Evolutionary conservation across 2,329 filamentous ascomycete species (phyloP).

Genomic region (Thermomyces lanuginosus): DNA sequence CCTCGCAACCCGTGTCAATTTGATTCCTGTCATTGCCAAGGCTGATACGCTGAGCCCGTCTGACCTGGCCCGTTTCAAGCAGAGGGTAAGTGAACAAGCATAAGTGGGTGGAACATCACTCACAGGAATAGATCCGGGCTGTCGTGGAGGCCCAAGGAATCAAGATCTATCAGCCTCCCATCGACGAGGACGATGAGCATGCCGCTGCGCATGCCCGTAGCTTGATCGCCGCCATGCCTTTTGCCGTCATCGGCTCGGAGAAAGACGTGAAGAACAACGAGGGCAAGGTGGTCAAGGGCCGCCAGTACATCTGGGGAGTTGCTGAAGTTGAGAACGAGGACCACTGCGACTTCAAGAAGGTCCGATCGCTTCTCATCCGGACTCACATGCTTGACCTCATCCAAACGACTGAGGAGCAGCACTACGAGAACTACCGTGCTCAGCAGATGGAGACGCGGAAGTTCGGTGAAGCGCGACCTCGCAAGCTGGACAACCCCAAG

Average conservation of each 20-base stretch:
- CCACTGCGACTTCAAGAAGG: constrained; percentile 99
- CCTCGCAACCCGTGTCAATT: constrained; percentile 90
- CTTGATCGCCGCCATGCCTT: constrained; percentile 93
- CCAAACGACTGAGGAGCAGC: constrained; percentile 96
- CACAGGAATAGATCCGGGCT: constrained; percentile 54
- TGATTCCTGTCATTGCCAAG: constrained; percentile 97
- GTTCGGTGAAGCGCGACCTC: constrained; percentile 89
- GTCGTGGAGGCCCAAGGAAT: constrained; percentile 98
- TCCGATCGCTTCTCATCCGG: constrained; percentile 94
- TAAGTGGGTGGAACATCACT: constrained; percentile 9
- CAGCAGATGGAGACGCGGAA: constrained; percentile 99
- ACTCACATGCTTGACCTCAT: constrained; percentile 99
- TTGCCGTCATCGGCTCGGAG: constrained; percentile 96
- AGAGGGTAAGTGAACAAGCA: constrained; percentile 45
- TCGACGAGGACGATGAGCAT: constrained; percentile 96
- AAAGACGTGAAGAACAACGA: constrained; percentile 97
- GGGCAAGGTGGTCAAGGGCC: constrained; percentile 93
- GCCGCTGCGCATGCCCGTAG: constrained; percentile 87
- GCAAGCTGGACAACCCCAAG: constrained; percentile 99
- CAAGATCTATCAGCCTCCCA: constrained; percentile 96
- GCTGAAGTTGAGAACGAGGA: constrained; percentile 99
- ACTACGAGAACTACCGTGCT: constrained; percentile 98
- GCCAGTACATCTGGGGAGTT: constrained; percentile 98
- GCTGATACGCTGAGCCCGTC: constrained; percentile 89
- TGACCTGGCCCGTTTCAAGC: constrained; percentile 88